Conservation (phyloP, 2,329 filamentous ascomycete genomes). For the Aspergillus versicolor region DNA sequence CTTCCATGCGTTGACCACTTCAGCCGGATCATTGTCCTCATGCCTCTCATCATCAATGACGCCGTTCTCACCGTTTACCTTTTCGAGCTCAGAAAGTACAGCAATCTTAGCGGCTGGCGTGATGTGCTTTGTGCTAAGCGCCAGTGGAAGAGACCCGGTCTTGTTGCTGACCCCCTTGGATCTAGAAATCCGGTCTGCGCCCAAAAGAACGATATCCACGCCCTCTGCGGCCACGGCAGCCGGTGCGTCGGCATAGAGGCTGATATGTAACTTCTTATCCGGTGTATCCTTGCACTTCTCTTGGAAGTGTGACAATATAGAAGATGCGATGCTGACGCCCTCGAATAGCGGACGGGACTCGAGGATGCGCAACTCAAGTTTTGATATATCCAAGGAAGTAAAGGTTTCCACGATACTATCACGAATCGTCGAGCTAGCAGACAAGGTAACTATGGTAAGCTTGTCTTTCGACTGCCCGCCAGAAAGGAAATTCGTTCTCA, state of each 20-base stretch:
- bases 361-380: slow-evolving; percentile 59
- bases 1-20: slow-evolving; percentile 53
- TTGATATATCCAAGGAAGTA: slow-evolving; percentile 29
- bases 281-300: slow-evolving; percentile 19
- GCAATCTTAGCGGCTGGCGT: slow-evolving; percentile 51
- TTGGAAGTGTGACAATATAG: slow-evolving; percentile 23
- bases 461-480: slow-evolving; percentile 8
- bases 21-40: slow-evolving; percentile 55
- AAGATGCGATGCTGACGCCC: slow-evolving; percentile 58
- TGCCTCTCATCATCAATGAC: slow-evolving; percentile 48
- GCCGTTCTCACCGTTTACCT: slow-evolving; percentile 53
- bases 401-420: slow-evolving; percentile 49
- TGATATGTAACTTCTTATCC: slow-evolving; percentile 39
- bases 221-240: slow-evolving; percentile 53
- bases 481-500: slow-evolving; percentile 19
- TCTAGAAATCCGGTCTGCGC: slow-evolving; percentile 62
- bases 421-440: slow-evolving; percentile 62
- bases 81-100: slow-evolving; percentile 61
- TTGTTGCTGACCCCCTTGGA: slow-evolving; percentile 66
- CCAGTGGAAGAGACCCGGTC: slow-evolving; percentile 60
- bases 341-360: slow-evolving; percentile 69
- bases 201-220: slow-evolving; percentile 62
- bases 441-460: slow-evolving; percentile 60
- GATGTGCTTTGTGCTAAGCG: slow-evolving; percentile 55
- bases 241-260: slow-evolving; percentile 61